Conservation (phyloP, 2,329 filamentous ascomycete species). For the Aureobasidium sp. region DNA sequence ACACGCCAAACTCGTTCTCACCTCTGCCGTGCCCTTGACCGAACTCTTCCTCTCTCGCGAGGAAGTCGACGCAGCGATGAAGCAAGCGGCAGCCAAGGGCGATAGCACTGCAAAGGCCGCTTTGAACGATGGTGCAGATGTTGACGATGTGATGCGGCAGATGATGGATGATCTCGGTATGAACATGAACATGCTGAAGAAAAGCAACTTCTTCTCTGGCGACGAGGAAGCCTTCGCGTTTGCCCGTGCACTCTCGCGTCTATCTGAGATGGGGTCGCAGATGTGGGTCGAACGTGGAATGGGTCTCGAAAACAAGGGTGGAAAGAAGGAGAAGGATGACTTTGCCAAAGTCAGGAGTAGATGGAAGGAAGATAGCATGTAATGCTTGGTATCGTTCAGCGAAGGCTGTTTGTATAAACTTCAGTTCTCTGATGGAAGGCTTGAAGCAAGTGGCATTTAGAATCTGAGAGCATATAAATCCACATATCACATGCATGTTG, state of each 20-base stretch:
- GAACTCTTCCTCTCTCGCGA: constrained; percentile 60
- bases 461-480: not conserved
- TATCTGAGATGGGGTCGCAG: constrained; percentile 87
- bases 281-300: constrained; percentile 86
- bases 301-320: constrained; percentile 56
- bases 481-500: not conserved
- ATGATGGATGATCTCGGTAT: constrained; percentile 84
- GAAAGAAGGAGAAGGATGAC: constrained; percentile 57
- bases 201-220: constrained; percentile 79
- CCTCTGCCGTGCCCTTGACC: constrained; percentile 74
- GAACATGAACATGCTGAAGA: constrained; percentile 78
- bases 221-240: constrained; percentile 98
- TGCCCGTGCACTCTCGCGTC: constrained; percentile 72
- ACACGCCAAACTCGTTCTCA: constrained; percentile 90
- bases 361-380: constrained; percentile 64
- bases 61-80: constrained; percentile 41
- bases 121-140: constrained; percentile 34
- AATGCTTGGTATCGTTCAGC: not conserved
- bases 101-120: constrained; percentile 21
- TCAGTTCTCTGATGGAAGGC: not conserved
- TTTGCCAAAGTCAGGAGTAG: constrained; percentile 60
- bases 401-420: not conserved
- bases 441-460: not conserved
- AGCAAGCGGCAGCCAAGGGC: constrained; percentile 26
- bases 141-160: constrained; percentile 66